phyloP scores from a whole-genome alignment of 78 protist genomes.

The Anaeramoeba flamelloides region DNA sequence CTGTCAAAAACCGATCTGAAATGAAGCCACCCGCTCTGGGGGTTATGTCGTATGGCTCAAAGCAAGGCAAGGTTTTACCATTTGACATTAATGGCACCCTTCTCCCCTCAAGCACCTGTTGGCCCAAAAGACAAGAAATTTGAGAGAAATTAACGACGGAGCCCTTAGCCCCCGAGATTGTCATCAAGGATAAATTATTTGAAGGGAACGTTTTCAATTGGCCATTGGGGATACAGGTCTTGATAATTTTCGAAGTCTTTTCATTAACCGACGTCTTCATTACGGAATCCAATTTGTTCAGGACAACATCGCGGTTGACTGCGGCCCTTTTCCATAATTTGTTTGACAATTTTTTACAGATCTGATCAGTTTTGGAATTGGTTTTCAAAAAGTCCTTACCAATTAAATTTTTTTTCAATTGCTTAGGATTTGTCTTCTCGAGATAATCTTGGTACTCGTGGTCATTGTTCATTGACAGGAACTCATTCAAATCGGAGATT shows the following conservation, averaged over 20 bases:
- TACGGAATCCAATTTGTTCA: constrained; percentile 25
- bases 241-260: constrained; percentile 50
- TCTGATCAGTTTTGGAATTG: not conserved
- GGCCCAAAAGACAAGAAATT: constrained; percentile 89
- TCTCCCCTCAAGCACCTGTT: constrained; percentile 82
- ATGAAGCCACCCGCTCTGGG: constrained; percentile 83
- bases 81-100: constrained; percentile 84
- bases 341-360: not conserved
- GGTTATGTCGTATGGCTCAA: constrained; percentile 48
- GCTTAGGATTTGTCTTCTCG: not conserved
- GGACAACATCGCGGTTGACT: not conserved
- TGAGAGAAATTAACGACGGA: constrained; percentile 80
- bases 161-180: constrained; percentile 95
- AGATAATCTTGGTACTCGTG: not conserved
- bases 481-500: not conserved
- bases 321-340: too few species aligned
- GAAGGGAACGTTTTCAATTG: constrained; percentile 66
- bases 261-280: constrained; percentile 25
- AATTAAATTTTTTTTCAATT: not conserved
- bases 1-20: constrained; percentile 87
- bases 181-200: constrained; percentile 82
- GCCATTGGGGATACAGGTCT: constrained; percentile 62
- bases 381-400: too few species aligned
- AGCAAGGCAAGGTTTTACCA: constrained; percentile 82
- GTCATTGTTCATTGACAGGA: not conserved